Evolutionary conservation across 169 alveolate species (phyloP), one percentile per base, ranked within the genome.

Genomic region (Plasmodium coatneyi): DNA sequence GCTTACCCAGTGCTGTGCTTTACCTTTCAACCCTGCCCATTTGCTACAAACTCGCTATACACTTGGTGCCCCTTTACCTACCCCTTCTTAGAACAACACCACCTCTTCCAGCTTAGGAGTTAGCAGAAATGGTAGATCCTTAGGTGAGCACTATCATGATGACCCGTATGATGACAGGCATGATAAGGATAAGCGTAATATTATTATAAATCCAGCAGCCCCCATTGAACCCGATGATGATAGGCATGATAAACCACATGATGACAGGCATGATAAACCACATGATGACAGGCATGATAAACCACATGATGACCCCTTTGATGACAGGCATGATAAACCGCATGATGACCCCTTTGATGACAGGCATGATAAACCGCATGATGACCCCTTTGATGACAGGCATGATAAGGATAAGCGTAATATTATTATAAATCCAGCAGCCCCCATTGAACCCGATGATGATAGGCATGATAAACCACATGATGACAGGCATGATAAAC

Each of bases 101-200:
- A 60, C 32, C 10, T 60, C 74, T 22, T 60, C 74, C 74, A 25
- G 34, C 28, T 19, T 60, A 60, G 74, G n/a, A 60, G 74, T 60
- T 19, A 25, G 34, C 32, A 60, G 34, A 60, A 60, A 60, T 60
- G 74, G 36, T 34, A 60, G 74, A 60, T 60, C 74, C 6, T 60
- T 60, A 60, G 74, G 74, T 60, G 74, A 16, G 32, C 7, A 60
- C 28, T 7, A 19, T 14, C 14, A 19, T 1, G 74, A 60, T 19
- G 36, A n/a, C 56, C n/a, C 0, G 5, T 46, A 46, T 12, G 56
- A 46, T 1, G 39, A 32, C 1, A 32, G 3, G 3, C 5, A 32
- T 32, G 39, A 32, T 32, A 32, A 32, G 39, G 39, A 32, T 32
- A 32, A 32, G 39, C 39, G 39, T 32, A 32, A 1, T 32, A 1